A percentile compares a stretch with the other conserved stretches of the same genome.
Conservation (phyloP, 768 basidiomycete genomes). For the Gautieria morchelliformis region DNA sequence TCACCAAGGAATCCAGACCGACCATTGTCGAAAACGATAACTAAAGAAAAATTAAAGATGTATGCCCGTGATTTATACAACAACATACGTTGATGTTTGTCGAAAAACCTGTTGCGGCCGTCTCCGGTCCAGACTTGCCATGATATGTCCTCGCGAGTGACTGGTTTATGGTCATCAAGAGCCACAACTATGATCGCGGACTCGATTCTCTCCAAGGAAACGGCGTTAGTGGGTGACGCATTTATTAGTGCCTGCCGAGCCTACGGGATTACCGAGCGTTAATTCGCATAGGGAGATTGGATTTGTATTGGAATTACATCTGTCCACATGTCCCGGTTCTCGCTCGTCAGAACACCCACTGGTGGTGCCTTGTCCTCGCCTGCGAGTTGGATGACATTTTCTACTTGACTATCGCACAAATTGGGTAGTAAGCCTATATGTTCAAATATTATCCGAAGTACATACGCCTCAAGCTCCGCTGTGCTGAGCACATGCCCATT, state of each 20-base stretch:
- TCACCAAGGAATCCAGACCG: slow-evolving; percentile 85
- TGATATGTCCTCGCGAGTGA: slow-evolving; percentile 73
- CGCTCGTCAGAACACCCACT: slow-evolving; percentile 78
- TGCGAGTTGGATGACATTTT: slow-evolving; percentile 54
- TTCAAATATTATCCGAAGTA: slow-evolving; percentile 2
- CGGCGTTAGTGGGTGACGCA: slow-evolving; percentile 54
- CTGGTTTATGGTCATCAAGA: slow-evolving; percentile 74
- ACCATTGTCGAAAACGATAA: slow-evolving; percentile 91
- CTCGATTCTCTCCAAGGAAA: slow-evolving; percentile 70
- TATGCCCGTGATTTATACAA: background rate
- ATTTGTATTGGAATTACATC: slow-evolving; percentile 37
- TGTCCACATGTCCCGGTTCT: slow-evolving; percentile 87
- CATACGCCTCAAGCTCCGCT: slow-evolving; percentile 70
- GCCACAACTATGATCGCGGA: slow-evolving; percentile 82
- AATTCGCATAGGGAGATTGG: background rate
- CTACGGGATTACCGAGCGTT: slow-evolving; percentile 19
- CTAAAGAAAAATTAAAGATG: slow-evolving; percentile 29
- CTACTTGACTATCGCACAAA: slow-evolving; percentile 42
- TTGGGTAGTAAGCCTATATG: background rate
- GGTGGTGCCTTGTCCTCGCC: slow-evolving; percentile 34
- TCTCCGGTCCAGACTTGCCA: slow-evolving; percentile 85
- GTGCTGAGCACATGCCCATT: slow-evolving; percentile 65
- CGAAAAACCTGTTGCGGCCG: slow-evolving; percentile 87
- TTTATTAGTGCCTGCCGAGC: slow-evolving; percentile 53
- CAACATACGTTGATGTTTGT: slow-evolving; percentile 85